Base-by-base conservation (phyloP, 192 early-diverging fungal species). In the Anaeromyces robustus region DNA sequence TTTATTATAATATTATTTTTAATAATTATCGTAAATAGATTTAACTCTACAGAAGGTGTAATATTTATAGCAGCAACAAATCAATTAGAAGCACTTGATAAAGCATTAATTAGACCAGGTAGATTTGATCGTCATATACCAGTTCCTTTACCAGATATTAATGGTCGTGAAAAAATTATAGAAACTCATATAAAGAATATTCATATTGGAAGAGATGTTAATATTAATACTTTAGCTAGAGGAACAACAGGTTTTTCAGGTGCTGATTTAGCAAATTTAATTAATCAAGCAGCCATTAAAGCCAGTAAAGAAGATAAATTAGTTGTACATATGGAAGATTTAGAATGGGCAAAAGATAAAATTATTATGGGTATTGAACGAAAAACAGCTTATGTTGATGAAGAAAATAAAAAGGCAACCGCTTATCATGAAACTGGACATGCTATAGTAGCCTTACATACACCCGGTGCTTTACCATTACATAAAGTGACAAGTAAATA, bases 351-450 rank as follows among this genome's bases (percentile, higher is more conserved):
- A 79, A 98, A 98, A 87, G 98, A 99, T 84, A 96, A 96, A 81
- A 96, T 99, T 80, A 86, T 99, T 80, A 99, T 99, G 97, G 98
- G 98, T 13, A 92, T 94, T 26, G 98, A 99, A 87, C 91, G 96
- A 83, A 92, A 92, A 81, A 93, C 92, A 29, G 96, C 96, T 4
- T 93, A 98, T 19, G 92, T 98, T 77, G 95, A 95, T 9, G 94
- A 93, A 18, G 92, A 97, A 78, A 90, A 86, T 82, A 97, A 97
- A 83, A 87, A 90, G 29, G 84, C 95, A 34, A 99, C 97, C 12
- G 97, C 98, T 2, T 99, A 98, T 83, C 98, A 99, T 84, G 98
- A 99, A 84, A 97, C 96, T 52, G 98, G 98, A 0, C 98, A 99
- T 85, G 92, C 98, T 0, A 85, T 99, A 41, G 96, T 97, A 2